These are phyloP conservation scores for Alternaria sp. DNA, from an alignment of 2,329 filamentous ascomycete genomes.

Conservation along the genomic window DNA sequence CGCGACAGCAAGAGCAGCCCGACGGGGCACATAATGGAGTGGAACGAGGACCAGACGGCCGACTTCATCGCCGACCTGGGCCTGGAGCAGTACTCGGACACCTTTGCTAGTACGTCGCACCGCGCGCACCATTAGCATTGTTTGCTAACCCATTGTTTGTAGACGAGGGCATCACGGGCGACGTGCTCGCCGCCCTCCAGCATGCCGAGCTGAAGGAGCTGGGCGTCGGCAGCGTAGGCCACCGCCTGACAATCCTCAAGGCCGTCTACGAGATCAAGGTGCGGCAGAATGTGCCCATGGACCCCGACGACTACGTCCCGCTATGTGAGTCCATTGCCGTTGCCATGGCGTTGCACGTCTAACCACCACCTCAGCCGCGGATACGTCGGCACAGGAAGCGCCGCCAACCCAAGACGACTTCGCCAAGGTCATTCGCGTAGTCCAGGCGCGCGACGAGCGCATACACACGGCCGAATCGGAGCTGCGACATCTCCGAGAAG, in stretches of 20 bases:
- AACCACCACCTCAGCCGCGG: slow-evolving; percentile 69
- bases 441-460: slow-evolving; percentile 87
- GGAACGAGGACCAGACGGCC: slow-evolving; percentile 85
- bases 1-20: slow-evolving; percentile 69
- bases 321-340: slow-evolving; percentile 69
- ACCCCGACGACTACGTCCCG: slow-evolving; percentile 92
- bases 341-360: neutral
- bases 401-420: slow-evolving; percentile 93
- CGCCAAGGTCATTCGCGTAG: slow-evolving; percentile 85
- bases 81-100: slow-evolving; percentile 80
- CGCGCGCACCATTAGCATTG: neutral
- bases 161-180: slow-evolving; percentile 95
- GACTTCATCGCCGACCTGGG: slow-evolving; percentile 85
- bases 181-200: slow-evolving; percentile 84
- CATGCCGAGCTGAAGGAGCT: slow-evolving; percentile 96
- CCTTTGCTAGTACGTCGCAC: slow-evolving; percentile 74
- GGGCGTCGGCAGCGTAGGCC: slow-evolving; percentile 89
- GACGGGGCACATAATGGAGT: slow-evolving; percentile 77
- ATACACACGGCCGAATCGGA: slow-evolving; percentile 85
- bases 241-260: slow-evolving; percentile 93
- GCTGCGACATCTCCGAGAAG: slow-evolving; percentile 72
- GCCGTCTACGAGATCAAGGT: slow-evolving; percentile 96
- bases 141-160: slow-evolving; percentile 24
- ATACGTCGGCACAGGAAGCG: slow-evolving; percentile 83
- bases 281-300: slow-evolving; percentile 87